These are phyloP conservation scores for Spiraea crenata DNA, from an alignment of 331 rosid species.

Conservation along the genomic window DNA sequence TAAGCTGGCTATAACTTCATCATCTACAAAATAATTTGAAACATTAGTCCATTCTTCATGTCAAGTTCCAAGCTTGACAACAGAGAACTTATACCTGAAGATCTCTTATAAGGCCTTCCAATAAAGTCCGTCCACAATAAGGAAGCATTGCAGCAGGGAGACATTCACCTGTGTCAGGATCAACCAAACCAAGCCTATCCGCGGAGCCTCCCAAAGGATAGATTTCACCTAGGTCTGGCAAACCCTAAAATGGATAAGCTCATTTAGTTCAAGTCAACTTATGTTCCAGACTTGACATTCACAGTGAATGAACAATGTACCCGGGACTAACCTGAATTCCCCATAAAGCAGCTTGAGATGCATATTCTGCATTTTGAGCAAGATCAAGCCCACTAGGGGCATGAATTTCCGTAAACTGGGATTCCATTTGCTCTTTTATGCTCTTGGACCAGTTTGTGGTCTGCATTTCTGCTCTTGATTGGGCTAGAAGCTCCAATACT, in stretches of 20 bases:
- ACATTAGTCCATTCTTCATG: conserved; percentile 22
- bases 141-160: conserved; percentile 99
- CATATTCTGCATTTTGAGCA: conserved; percentile 72
- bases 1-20: conserved; percentile 21
- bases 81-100: conserved; percentile 77
- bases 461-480: conserved; percentile 47
- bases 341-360: conserved; percentile 96
- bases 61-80: conserved; percentile 22
- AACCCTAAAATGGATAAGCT: conserved; percentile 71
- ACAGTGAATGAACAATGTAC: conserved; percentile 1
- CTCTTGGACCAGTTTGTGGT: conserved; percentile 44
- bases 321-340: conserved; percentile 82
- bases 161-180: conserved; percentile 84
- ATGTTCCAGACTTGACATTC: conserved; percentile 14
- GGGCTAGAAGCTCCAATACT: conserved; percentile 65
- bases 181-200: conserved; percentile 91
- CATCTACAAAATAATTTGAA: conserved; percentile 8
- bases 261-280: conserved; percentile 38
- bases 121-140: conserved; percentile 90
- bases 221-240: conserved; percentile 95
- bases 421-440: conserved; percentile 42
- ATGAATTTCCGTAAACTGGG: conserved; percentile 68
- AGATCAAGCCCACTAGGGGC: conserved; percentile 80
- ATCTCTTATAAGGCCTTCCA: conserved; percentile 96
- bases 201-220: conserved; percentile 99